Conservation (phyloP, 140 eudicot genomes). For the Bidens hawaiensis region DNA sequence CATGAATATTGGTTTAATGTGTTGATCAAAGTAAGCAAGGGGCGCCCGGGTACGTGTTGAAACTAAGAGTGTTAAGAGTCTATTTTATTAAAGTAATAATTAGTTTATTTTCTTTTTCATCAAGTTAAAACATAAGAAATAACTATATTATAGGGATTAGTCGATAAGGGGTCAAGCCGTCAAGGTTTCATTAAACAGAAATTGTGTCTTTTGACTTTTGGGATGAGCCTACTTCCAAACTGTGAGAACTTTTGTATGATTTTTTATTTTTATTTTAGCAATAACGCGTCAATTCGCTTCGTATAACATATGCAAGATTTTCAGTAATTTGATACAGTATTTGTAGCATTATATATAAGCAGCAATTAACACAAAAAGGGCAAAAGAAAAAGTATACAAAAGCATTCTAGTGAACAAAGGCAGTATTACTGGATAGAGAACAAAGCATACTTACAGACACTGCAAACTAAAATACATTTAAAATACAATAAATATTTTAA, state of each 20-base stretch:
- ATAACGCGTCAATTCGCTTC: neutral
- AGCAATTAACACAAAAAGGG: neutral
- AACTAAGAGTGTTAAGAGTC: neutral
- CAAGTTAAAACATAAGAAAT: neutral
- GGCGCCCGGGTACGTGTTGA: neutral
- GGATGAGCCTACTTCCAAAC: neutral
- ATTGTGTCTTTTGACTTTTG: neutral
- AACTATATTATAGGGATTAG: neutral
- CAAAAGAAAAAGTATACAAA: neutral
- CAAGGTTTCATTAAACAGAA: neutral
- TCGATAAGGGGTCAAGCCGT: neutral
- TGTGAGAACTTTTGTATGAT: neutral
- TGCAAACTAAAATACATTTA: neutral
- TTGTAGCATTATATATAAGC: neutral
- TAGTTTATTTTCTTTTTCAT: neutral
- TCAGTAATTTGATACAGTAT: neutral
- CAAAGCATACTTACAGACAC: neutral
- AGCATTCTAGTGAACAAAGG: neutral
- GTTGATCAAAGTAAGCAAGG: too few species aligned
- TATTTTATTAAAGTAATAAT: neutral
- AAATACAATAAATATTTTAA: neutral
- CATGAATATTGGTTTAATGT: too few species aligned
- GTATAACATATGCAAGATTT: neutral
- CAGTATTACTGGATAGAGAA: neutral
- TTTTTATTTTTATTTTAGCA: neutral